These are phyloP conservation scores for Tinospora cordifolia DNA, from an alignment of 164 flowering plant species.

Conservation along the genomic window DNA sequence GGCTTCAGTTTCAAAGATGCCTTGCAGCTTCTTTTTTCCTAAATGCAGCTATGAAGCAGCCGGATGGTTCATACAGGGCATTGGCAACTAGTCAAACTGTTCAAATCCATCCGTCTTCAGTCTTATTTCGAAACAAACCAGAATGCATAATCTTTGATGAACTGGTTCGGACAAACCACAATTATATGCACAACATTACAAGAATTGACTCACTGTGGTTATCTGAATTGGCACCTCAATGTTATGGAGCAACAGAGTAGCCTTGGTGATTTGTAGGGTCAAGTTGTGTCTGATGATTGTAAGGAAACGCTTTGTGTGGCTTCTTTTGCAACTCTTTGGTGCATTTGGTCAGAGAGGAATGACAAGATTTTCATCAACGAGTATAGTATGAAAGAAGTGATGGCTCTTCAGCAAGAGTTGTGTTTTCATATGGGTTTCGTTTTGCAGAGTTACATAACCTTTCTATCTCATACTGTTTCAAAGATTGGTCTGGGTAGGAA, in stretches of 20 bases:
- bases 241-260: slow-evolving; percentile 37
- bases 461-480: too few relatives aligned
- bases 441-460: too few relatives aligned
- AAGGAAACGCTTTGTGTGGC: too few relatives aligned
- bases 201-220: slow-evolving; percentile 81
- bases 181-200: slow-evolving; percentile 63
- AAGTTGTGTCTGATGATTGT: too few relatives aligned
- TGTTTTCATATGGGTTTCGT: too few relatives aligned
- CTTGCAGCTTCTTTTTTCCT: slow-evolving; percentile 92
- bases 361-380: too few relatives aligned
- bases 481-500: too few relatives aligned
- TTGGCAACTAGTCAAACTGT: slow-evolving; percentile 61
- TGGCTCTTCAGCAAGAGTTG: too few relatives aligned
- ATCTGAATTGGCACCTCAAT: slow-evolving; percentile 83
- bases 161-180: slow-evolving; percentile 60
- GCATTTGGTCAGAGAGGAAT: too few relatives aligned
- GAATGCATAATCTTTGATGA: slow-evolving; percentile 82
- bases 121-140: slow-evolving; percentile 53
- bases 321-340: too few relatives aligned
- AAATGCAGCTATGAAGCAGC: slow-evolving; percentile 76
- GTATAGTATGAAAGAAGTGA: too few relatives aligned
- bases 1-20: slow-evolving; percentile 71
- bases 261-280: slow-evolving; percentile 1
- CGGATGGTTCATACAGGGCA: slow-evolving; percentile 79
- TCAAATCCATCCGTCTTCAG: slow-evolving; percentile 83